Percentiles rank a stretch among this genome's conserved stretches.
Evolutionary conservation across 768 basidiomycete genomes (phyloP).

Genomic region (Leccinellum luteum): DNA sequence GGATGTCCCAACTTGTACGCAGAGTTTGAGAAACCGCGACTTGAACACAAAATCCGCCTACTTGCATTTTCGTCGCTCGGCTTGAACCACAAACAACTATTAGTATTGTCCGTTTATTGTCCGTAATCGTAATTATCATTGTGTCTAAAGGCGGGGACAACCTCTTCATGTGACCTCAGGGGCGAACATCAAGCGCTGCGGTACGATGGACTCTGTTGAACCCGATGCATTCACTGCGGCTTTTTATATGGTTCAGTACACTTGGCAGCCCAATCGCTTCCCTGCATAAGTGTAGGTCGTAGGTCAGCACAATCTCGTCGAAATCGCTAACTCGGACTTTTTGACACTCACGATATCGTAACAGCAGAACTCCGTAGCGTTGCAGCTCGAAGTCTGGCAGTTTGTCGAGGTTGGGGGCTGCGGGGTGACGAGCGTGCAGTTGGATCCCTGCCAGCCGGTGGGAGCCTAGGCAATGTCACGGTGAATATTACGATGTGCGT

Average conservation of each 20-base stretch:
- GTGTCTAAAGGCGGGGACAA: no score
- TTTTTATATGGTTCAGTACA: background rate
- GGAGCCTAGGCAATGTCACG: background rate
- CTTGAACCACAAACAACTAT: no score
- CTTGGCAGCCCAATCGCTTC: background rate
- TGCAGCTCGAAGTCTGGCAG: background rate
- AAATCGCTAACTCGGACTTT: background rate
- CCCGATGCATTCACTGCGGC: background rate
- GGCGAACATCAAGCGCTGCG: no score
- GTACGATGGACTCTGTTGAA: background rate
- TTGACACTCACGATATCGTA: background rate
- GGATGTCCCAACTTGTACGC: accelerated
- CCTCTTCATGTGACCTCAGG: no score
- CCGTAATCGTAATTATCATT: no score
- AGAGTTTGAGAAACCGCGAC: constrained; percentile 57
- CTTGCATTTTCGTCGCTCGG: constrained; percentile 67
- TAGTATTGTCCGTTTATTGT: no score
- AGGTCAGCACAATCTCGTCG: background rate
- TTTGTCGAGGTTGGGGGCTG: background rate
- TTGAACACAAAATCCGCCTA: constrained; percentile 79
- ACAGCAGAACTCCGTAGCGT: constrained; percentile 7
- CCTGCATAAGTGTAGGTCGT: background rate
- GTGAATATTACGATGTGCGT: background rate
- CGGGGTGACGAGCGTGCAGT: background rate
- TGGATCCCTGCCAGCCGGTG: background rate